These are phyloP conservation scores for Remersonia thermophila DNA, from an alignment of 2,329 filamentous ascomycete genomes.

Conservation along the genomic window DNA sequence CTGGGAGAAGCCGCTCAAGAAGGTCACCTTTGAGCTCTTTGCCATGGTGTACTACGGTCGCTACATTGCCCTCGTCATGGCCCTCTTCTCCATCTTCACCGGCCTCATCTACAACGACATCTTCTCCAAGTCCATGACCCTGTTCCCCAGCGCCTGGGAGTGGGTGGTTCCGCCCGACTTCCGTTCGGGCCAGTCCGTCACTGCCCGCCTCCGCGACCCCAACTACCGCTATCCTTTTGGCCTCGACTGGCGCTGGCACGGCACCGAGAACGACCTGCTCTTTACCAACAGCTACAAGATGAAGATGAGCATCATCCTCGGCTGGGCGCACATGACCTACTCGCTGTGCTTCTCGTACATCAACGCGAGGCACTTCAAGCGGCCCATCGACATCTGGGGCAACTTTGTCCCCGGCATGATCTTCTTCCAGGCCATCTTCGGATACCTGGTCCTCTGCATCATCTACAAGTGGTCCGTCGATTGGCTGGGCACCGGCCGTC, in stretches of 20 bases:
- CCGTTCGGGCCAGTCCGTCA: slow-evolving; percentile 50
- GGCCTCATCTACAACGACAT: slow-evolving; percentile 96
- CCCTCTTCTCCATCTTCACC: slow-evolving; percentile 90
- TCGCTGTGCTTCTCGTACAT: slow-evolving; percentile 85
- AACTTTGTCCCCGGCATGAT: slow-evolving; percentile 98
- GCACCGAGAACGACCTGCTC: slow-evolving; percentile 83
- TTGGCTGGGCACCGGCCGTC: slow-evolving; percentile 54
- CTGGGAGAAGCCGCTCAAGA: slow-evolving; percentile 86
- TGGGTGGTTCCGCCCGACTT: slow-evolving; percentile 59
- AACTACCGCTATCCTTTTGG: slow-evolving; percentile 90
- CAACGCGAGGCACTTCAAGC: slow-evolving; percentile 92
- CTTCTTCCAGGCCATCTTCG: slow-evolving; percentile 98
- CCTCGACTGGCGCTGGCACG: slow-evolving; percentile 93
- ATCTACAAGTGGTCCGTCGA: slow-evolving; percentile 95
- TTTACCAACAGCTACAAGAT: slow-evolving; percentile 99
- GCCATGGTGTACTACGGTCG: slow-evolving; percentile 98
- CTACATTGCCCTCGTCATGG: slow-evolving; percentile 98
- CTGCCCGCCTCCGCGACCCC: slow-evolving; percentile 48
- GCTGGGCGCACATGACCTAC: slow-evolving; percentile 98
- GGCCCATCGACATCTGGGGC: slow-evolving; percentile 88
- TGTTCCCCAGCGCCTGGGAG: slow-evolving; percentile 84
- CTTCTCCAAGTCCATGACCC: slow-evolving; percentile 84
- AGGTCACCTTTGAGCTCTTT: slow-evolving; percentile 85
- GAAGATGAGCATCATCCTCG: slow-evolving; percentile 97
- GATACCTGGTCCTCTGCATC: slow-evolving; percentile 87